Conservation (phyloP, 2,329 filamentous ascomycete genomes). For the Zasmidium citrigriseum region DNA sequence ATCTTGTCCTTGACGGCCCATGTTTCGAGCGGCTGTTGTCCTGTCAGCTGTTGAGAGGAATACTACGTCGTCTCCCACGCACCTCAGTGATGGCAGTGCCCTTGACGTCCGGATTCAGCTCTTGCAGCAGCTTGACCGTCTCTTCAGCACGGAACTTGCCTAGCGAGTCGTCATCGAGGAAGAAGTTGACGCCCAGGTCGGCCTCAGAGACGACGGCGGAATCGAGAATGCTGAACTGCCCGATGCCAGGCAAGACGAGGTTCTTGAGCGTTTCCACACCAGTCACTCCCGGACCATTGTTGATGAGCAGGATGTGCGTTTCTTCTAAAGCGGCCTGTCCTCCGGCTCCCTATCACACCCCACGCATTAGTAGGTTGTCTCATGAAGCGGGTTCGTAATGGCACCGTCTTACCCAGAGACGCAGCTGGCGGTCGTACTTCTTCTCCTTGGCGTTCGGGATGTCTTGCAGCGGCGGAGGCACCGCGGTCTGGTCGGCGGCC, state of each 20-base stretch:
- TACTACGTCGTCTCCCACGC: constrained; percentile 23
- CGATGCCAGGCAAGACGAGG: constrained; percentile 89
- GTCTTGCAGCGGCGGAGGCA: constrained; percentile 50
- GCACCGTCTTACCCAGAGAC: constrained; percentile 73
- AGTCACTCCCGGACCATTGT: constrained; percentile 81
- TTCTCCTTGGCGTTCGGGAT: constrained; percentile 57
- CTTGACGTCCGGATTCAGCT: constrained; percentile 89
- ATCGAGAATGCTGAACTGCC: constrained; percentile 88
- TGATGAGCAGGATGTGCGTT: constrained; percentile 87
- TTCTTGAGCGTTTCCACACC: constrained; percentile 95
- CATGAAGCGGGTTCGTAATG: neutral
- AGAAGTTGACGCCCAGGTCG: constrained; percentile 96
- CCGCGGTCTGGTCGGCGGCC: constrained; percentile 30
- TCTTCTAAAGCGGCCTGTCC: constrained; percentile 89
- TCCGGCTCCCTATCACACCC: constrained; percentile 62
- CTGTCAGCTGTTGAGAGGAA: constrained; percentile 34
- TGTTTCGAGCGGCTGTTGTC: constrained; percentile 44
- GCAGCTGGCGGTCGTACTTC: constrained; percentile 92
- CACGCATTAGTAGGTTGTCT: neutral
- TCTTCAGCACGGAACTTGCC: constrained; percentile 78
- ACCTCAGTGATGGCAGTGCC: constrained; percentile 68
- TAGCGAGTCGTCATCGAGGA: constrained; percentile 76
- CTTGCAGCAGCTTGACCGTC: constrained; percentile 73
- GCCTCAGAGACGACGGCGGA: constrained; percentile 72
- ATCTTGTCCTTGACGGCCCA: constrained; percentile 44